A percentile compares a stretch with the other conserved stretches of the same genome.
Evolutionary conservation across 768 basidiomycete species (phyloP).

Genomic region (Udeniomyces megalosporus): DNA sequence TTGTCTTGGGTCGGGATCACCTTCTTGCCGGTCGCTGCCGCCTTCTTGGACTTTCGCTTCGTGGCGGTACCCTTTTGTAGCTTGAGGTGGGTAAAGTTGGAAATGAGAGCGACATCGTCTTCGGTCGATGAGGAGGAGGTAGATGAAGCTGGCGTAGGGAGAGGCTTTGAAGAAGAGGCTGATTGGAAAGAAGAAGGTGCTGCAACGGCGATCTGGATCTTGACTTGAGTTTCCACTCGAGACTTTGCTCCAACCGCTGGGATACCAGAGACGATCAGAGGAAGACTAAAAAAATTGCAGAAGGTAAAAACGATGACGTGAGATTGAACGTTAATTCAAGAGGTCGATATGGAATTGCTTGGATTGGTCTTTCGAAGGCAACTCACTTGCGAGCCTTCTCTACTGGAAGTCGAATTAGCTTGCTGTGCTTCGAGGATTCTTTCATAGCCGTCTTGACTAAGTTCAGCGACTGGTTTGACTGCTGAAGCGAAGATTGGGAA

Average conservation of each 20-base stretch:
- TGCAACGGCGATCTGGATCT: slow-evolving; percentile 37
- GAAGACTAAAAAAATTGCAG: slow-evolving; percentile 39
- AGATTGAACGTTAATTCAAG: background rate
- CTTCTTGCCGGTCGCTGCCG: slow-evolving; percentile 33
- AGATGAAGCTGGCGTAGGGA: slow-evolving; percentile 29
- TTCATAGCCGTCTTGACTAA: too few relatives aligned
- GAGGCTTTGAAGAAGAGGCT: background rate
- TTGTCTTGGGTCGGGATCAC: slow-evolving; percentile 42
- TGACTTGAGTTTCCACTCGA: slow-evolving; percentile 86
- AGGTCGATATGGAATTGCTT: too few relatives aligned
- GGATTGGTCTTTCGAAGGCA: too few relatives aligned
- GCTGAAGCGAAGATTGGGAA: too few relatives aligned
- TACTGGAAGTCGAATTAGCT: too few relatives aligned
- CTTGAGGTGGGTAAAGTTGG: slow-evolving; percentile 72
- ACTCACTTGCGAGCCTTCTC: too few relatives aligned
- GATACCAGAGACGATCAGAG: slow-evolving; percentile 68
- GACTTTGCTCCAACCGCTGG: slow-evolving; percentile 73
- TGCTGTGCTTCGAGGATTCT: too few relatives aligned
- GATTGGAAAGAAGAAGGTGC: slow-evolving; percentile 13
- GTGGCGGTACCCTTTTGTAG: slow-evolving; percentile 67
- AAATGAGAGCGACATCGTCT: background rate
- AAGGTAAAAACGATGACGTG: background rate
- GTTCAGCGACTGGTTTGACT: too few relatives aligned
- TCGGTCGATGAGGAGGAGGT: background rate
- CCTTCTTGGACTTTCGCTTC: slow-evolving; percentile 63